Percentiles rank a stretch among this genome's conserved stretches.
These are phyloP conservation scores for Lasiosphaeriaceae sp. DNA, from an alignment of 495 filamentous ascomycete species.

Conservation along the genomic window DNA sequence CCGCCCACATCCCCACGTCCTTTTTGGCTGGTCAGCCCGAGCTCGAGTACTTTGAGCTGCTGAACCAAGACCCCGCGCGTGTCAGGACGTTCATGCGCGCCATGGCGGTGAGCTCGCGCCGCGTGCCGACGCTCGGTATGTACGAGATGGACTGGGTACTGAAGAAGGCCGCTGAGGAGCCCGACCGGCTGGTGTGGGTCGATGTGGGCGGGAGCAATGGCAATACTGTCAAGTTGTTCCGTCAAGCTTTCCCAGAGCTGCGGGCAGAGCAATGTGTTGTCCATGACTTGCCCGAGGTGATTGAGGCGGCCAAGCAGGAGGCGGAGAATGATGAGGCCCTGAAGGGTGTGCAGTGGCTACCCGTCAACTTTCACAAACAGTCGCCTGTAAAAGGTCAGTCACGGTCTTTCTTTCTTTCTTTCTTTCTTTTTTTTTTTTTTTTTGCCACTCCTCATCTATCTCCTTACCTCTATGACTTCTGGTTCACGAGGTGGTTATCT, in stretches of 20 bases:
- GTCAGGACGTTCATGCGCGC: slow-evolving; percentile 25
- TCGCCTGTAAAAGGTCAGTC: slow-evolving; percentile 24
- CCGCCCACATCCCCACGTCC: slow-evolving; percentile 23
- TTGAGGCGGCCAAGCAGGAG: slow-evolving; percentile 10
- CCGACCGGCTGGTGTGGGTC: slow-evolving; percentile 23
- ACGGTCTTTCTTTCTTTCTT: too few species aligned
- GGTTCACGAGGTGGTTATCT: too few species aligned
- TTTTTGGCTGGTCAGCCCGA: slow-evolving; percentile 21
- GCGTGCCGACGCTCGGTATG: slow-evolving; percentile 28
- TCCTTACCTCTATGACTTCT: too few species aligned
- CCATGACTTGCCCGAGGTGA: slow-evolving; percentile 31
- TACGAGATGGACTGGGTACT: slow-evolving; percentile 29
- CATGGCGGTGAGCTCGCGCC: slow-evolving; percentile 19
- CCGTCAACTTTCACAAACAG: slow-evolving; percentile 28
- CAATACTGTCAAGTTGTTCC: slow-evolving; percentile 29
- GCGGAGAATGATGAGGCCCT: slow-evolving; percentile 16
- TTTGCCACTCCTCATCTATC: too few species aligned
- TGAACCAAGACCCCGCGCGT: slow-evolving; percentile 17
- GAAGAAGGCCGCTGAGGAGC: slow-evolving; percentile 6
- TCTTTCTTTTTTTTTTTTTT: too few species aligned
- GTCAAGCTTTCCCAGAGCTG: slow-evolving; percentile 18
- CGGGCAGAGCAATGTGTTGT: slow-evolving; percentile 27
- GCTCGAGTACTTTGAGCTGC: slow-evolving; percentile 23
- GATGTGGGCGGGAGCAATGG: slow-evolving; percentile 41
- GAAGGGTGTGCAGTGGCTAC: slow-evolving; percentile 21